Evolutionary conservation across 2,329 filamentous ascomycete species (phyloP).

Genomic region (Apiospora pterosperma): DNA sequence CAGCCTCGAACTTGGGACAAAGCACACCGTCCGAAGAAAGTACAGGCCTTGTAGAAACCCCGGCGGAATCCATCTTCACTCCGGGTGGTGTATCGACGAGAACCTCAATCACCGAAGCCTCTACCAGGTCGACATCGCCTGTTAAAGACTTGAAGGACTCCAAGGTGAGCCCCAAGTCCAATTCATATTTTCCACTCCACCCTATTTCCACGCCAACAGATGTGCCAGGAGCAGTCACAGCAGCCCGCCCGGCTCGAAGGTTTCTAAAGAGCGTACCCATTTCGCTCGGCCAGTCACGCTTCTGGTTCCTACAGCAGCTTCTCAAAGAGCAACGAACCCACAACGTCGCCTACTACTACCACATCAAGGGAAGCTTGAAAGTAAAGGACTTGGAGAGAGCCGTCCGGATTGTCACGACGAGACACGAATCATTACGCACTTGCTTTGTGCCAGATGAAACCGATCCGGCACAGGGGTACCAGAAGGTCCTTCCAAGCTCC

Average conservation of each 20-base stretch:
- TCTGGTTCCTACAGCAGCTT: background rate
- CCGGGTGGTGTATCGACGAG: too few species aligned
- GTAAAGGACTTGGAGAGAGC: background rate
- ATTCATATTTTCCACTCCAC: too few species aligned
- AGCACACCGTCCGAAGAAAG: too few species aligned
- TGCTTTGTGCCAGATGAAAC: background rate
- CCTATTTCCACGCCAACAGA: too few species aligned
- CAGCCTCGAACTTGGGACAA: too few species aligned
- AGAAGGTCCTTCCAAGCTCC: slow-evolving; percentile 6
- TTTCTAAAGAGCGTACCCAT: background rate
- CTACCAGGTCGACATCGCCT: too few species aligned
- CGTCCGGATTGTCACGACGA: background rate
- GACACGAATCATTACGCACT: background rate
- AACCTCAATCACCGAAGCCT: too few species aligned
- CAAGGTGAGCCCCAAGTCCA: too few species aligned
- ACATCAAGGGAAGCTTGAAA: background rate
- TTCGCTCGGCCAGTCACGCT: background rate
- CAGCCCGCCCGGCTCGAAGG: slow-evolving; percentile 1
- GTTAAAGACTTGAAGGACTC: too few species aligned
- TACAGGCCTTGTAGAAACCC: too few species aligned
- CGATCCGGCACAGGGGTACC: slow-evolving; percentile 17
- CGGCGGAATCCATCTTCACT: too few species aligned
- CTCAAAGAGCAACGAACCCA: background rate
- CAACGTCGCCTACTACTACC: background rate
- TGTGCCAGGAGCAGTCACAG: too few species aligned